A percentile compares a stretch with the other conserved stretches of the same genome.
These are phyloP conservation scores for Lolium perenne DNA, from an alignment of 176 grass and related monocot species.

Conservation along the genomic window DNA sequence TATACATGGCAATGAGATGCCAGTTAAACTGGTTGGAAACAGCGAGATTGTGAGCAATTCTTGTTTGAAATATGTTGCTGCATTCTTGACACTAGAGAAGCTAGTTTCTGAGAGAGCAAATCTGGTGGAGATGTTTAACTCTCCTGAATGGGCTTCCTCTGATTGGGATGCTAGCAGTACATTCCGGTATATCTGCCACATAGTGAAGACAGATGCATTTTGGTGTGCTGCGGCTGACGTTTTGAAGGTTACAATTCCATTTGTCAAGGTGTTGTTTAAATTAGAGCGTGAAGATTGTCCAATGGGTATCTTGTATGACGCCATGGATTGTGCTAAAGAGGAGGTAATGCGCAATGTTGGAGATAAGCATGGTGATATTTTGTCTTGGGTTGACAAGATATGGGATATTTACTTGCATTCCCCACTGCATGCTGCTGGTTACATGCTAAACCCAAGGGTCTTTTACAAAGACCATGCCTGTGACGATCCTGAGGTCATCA, in stretches of 20 bases:
- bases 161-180: conserved; percentile 49
- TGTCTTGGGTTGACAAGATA: conserved; percentile 62
- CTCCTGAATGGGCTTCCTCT: conserved; percentile 54
- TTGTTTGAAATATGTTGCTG: conserved; percentile 58
- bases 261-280: conserved; percentile 53
- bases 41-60: conserved; percentile 62
- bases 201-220: conserved; percentile 57
- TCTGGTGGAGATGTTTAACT: conserved; percentile 66
- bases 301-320: conserved; percentile 77
- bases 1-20: conserved; percentile 57
- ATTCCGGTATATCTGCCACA: conserved; percentile 42
- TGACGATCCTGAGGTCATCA: conserved; percentile 67
- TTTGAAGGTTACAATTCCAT: conserved; percentile 69
- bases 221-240: conserved; percentile 69
- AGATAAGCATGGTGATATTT: conserved; percentile 59
- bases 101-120: conserved; percentile 59
- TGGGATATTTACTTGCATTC: conserved; percentile 82
- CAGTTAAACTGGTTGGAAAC: conserved; percentile 44
- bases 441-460: conserved; percentile 75
- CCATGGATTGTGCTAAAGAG: conserved; percentile 78
- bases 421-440: conserved; percentile 70
- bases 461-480: conserved; percentile 56
- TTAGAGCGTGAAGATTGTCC: conserved; percentile 54
- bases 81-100: conserved; percentile 66
- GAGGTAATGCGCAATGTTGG: conserved; percentile 54